Conservation (phyloP, 352 stramenopile species). For the Hyaloperonospora arabidopsidis region DNA sequence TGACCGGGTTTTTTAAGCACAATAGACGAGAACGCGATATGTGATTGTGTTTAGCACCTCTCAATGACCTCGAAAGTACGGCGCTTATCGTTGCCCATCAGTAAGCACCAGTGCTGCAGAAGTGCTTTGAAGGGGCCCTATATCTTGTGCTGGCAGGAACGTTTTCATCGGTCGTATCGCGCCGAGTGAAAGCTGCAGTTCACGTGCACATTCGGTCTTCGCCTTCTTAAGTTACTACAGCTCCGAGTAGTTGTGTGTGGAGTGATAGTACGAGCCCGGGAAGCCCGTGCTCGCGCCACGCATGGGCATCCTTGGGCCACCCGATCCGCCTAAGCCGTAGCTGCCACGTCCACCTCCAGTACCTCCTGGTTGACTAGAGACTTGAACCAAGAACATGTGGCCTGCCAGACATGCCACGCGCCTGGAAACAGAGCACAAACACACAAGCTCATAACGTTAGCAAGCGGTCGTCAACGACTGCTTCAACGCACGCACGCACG, state of each 20-base stretch:
- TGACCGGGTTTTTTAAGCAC: too few species aligned
- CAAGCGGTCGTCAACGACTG: not conserved
- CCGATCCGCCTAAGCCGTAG: constrained; percentile 23
- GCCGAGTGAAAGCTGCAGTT: too few species aligned
- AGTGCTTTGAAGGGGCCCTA: too few species aligned
- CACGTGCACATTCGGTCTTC: too few species aligned
- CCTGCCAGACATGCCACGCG: constrained; percentile 73
- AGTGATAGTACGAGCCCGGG: constrained; percentile 43
- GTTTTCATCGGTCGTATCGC: too few species aligned
- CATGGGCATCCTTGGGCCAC: constrained; percentile 17
- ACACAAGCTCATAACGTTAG: constrained; percentile 7
- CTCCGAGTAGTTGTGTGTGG: constrained; percentile 48
- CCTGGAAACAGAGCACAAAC: constrained; percentile 23
- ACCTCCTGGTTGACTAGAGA: constrained; percentile 38
- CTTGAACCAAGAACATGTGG: constrained; percentile 83
- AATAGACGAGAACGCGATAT: too few species aligned
- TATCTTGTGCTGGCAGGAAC: too few species aligned
- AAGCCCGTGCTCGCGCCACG: constrained; percentile 44
- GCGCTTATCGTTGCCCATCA: too few species aligned
- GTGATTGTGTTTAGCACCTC: too few species aligned
- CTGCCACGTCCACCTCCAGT: constrained; percentile 13
- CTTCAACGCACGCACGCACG: not conserved
- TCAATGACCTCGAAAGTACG: too few species aligned
- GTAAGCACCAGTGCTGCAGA: too few species aligned
- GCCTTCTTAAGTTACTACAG: constrained; percentile 32